These are phyloP conservation scores for Daucus carota DNA, from an alignment of 129 eudicot species.

Conservation along the genomic window DNA sequence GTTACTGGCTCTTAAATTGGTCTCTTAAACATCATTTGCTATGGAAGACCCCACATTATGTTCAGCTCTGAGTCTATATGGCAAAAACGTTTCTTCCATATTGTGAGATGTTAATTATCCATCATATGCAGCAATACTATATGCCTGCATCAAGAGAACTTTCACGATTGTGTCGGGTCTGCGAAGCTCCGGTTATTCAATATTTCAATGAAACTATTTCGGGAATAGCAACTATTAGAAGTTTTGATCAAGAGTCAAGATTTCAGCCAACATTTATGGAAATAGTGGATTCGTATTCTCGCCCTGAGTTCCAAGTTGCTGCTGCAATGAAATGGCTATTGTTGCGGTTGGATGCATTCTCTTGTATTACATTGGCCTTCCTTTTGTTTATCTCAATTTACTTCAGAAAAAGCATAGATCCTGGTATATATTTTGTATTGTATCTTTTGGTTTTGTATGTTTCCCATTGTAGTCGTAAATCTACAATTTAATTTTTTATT, in stretches of 20 bases:
- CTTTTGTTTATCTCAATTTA: neutral
- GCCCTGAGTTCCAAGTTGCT: constrained; percentile 84
- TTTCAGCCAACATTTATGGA: constrained; percentile 56
- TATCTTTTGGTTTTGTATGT: neutral
- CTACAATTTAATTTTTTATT: neutral
- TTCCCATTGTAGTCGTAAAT: neutral
- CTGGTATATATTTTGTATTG: neutral
- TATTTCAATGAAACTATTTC: constrained; percentile 90
- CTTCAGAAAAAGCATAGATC: neutral
- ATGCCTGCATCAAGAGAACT: constrained; percentile 87
- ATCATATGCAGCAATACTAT: constrained; percentile 56
- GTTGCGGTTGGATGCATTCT: constrained; percentile 32
- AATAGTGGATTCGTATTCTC: constrained; percentile 58
- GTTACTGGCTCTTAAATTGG: too few species aligned
- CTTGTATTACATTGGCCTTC: neutral
- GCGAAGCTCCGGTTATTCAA: constrained; percentile 83
- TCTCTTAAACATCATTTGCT: too few species aligned
- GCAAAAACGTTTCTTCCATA: too few species aligned
- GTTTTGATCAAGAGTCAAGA: constrained; percentile 62
- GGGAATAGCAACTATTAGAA: constrained; percentile 83
- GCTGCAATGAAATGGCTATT: constrained; percentile 91
- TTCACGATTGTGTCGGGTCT: constrained; percentile 82
- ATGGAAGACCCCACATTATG: too few species aligned
- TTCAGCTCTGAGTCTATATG: too few species aligned
- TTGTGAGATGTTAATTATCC: neutral